These are phyloP conservation scores for Entoloma clypeatum DNA, from an alignment of 1,284 basidiomycete species.

Conservation along the genomic window DNA sequence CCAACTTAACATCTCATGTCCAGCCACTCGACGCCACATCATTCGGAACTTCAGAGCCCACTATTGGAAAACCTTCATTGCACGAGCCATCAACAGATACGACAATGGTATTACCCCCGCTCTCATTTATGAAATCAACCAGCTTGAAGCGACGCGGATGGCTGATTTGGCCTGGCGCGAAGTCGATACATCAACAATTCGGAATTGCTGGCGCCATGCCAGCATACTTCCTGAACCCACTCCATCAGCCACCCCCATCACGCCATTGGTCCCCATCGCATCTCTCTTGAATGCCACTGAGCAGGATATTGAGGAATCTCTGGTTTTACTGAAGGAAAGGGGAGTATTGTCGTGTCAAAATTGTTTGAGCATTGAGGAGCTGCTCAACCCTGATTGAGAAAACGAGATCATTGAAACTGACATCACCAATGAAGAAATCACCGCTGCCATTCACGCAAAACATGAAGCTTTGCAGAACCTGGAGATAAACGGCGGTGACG, in stretches of 20 bases:
- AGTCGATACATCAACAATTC: slow-evolving; percentile 11
- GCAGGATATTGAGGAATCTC: too few relatives aligned
- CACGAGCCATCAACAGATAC: slow-evolving; percentile 27
- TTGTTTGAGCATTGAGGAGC: too few relatives aligned
- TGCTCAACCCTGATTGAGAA: too few relatives aligned
- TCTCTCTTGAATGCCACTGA: neutral
- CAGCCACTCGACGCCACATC: slow-evolving; percentile 26
- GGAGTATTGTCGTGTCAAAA: too few relatives aligned
- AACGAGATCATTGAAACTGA: too few relatives aligned
- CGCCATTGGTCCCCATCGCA: neutral
- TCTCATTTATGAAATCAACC: slow-evolving; percentile 32
- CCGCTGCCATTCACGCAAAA: too few relatives aligned
- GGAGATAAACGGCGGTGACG: too few relatives aligned
- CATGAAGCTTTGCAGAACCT: too few relatives aligned
- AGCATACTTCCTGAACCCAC: neutral
- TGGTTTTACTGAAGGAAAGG: too few relatives aligned
- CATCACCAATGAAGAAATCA: too few relatives aligned
- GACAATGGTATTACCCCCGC: slow-evolving; percentile 21
- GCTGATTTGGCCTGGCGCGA: slow-evolving; percentile 22
- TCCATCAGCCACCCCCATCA: too few relatives aligned
- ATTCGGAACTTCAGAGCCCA: slow-evolving; percentile 31
- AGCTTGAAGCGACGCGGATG: slow-evolving; percentile 30
- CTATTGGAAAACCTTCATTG: slow-evolving; percentile 24
- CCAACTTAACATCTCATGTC: slow-evolving; percentile 12
- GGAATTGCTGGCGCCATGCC: neutral